Evolutionary conservation across 352 stramenopile species (phyloP).

Genomic region (Thalassiosira delicatula): DNA sequence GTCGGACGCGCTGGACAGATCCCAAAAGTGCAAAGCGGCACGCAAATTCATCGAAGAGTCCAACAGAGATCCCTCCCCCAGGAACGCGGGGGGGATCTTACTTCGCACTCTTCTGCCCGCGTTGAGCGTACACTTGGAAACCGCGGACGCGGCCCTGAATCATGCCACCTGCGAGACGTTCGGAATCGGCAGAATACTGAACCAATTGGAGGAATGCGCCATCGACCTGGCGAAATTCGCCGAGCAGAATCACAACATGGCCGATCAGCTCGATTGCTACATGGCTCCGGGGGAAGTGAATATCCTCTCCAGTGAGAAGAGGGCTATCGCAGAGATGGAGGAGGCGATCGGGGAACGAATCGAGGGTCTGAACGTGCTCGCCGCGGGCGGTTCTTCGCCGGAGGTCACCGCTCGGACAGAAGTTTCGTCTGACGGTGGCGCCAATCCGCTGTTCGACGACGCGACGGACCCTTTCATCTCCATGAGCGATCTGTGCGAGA

Average conservation of each 20-base stretch:
- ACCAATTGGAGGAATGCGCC: constrained; percentile 50
- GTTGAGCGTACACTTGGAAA: constrained; percentile 52
- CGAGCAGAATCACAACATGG: constrained; percentile 59
- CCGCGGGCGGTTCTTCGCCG: constrained; percentile 1
- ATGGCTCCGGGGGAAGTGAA: constrained; percentile 42
- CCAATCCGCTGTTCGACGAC: no score
- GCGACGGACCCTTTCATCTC: constrained; percentile 3
- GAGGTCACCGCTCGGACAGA: constrained; percentile 10
- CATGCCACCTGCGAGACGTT: constrained; percentile 50
- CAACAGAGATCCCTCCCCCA: constrained; percentile 4
- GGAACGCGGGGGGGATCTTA: constrained; percentile 1
- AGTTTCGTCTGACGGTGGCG: background rate
- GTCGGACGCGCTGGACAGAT: constrained; percentile 53
- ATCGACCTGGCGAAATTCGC: constrained; percentile 55
- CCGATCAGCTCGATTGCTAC: constrained; percentile 54
- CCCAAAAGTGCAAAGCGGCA: constrained; percentile 41
- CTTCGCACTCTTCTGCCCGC: constrained; percentile 53
- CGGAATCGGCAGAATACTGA: constrained; percentile 49
- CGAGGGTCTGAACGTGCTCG: constrained; percentile 33
- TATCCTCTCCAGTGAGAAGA: constrained; percentile 53
- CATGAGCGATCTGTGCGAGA: constrained; percentile 49
- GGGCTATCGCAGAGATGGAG: constrained; percentile 59
- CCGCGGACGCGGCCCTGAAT: constrained; percentile 38
- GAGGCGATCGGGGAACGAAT: constrained; percentile 52
- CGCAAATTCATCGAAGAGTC: constrained; percentile 35